Evolutionary conservation across 345 rosid species (phyloP).

Genomic region (Salix caprea): DNA sequence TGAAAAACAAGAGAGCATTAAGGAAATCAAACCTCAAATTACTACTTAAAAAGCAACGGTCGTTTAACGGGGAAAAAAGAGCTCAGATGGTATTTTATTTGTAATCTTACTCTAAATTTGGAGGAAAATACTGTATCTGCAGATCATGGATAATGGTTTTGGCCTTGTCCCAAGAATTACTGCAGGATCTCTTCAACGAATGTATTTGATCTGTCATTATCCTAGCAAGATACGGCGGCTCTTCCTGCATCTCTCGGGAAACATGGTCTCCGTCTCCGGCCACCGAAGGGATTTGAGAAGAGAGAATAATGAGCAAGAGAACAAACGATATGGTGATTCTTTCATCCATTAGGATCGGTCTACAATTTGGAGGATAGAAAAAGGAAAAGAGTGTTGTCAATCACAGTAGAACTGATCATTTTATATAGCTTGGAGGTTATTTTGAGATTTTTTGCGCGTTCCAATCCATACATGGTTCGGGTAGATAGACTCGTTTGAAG

Average conservation of each 20-base stretch:
- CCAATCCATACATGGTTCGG: too few relatives aligned
- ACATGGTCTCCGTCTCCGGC: constrained; percentile 15
- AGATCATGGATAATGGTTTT: constrained; percentile 38
- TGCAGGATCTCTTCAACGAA: constrained; percentile 34
- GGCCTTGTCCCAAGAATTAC: constrained; percentile 54
- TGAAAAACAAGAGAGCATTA: background rate
- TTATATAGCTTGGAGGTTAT: background rate
- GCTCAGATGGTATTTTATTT: background rate
- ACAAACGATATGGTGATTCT: constrained; percentile 17
- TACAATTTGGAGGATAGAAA: background rate
- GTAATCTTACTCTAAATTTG: constrained; percentile 51
- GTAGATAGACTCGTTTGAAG: background rate
- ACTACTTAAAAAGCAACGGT: background rate
- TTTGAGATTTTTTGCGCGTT: background rate
- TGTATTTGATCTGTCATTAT: constrained; percentile 22
- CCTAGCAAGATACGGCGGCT: constrained; percentile 31
- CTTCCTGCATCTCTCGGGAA: constrained; percentile 18
- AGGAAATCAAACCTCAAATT: background rate
- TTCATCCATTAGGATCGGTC: background rate
- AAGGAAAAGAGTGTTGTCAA: background rate
- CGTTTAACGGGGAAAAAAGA: too few relatives aligned
- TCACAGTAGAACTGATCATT: background rate
- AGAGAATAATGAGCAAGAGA: constrained; percentile 23
- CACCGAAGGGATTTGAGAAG: constrained; percentile 1
- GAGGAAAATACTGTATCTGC: constrained; percentile 49